Conservation (phyloP, 1,139 yeast genomes). For the Magnusiomyces ingens region DNA sequence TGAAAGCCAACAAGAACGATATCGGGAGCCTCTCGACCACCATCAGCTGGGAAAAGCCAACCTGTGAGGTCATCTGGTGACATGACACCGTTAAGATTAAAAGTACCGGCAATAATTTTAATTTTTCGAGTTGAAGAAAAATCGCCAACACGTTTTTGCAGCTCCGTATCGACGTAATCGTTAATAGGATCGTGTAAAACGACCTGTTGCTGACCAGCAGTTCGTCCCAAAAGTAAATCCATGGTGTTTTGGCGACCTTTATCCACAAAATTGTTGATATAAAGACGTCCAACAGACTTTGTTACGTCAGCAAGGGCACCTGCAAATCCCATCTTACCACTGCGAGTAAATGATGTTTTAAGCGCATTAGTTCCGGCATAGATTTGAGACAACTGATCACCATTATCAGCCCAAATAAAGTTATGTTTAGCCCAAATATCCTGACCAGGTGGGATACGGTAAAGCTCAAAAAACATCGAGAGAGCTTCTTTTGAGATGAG, state of each 20-base stretch:
- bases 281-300: slow-evolving; percentile 89
- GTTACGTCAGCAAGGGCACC: slow-evolving; percentile 96
- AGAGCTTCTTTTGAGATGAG: slow-evolving; percentile 64
- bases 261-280: slow-evolving; percentile 92
- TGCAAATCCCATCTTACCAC: slow-evolving; percentile 93
- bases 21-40: slow-evolving; percentile 43
- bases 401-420: slow-evolving; percentile 94
- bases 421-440: slow-evolving; percentile 66
- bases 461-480: slow-evolving; percentile 56
- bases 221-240: slow-evolving; percentile 76
- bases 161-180: slow-evolving; percentile 64
- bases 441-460: slow-evolving; percentile 34
- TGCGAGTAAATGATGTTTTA: slow-evolving; percentile 86
- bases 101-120: slow-evolving; percentile 74
- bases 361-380: slow-evolving; percentile 97
- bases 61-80: slow-evolving; percentile 50
- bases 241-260: slow-evolving; percentile 81
- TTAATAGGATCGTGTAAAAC: slow-evolving; percentile 79
- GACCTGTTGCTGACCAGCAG: slow-evolving; percentile 66
- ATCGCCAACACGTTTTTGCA: slow-evolving; percentile 44
- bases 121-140: slow-evolving; percentile 59
- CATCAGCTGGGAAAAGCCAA: slow-evolving; percentile 71
- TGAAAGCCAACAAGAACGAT: slow-evolving; percentile 80
- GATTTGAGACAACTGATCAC: slow-evolving; percentile 92
- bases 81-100: slow-evolving; percentile 74